These are phyloP conservation scores for Amanita pallidorosea DNA, from an alignment of 768 basidiomycete genomes.

Conservation along the genomic window DNA sequence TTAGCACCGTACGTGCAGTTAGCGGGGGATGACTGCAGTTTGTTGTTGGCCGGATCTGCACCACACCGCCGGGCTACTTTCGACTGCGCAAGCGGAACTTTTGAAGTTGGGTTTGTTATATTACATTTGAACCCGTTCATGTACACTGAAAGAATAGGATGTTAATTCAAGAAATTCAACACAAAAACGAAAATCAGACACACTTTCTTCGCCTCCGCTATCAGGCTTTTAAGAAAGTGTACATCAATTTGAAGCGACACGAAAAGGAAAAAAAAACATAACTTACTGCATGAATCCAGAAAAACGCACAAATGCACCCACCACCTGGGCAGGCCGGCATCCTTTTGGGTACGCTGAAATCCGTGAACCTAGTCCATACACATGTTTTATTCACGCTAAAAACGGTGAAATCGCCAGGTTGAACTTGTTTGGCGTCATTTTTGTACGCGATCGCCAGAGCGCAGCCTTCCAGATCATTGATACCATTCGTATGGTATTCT, in stretches of 20 bases:
- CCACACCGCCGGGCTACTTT: constrained; percentile 59
- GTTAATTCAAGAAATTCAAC: not conserved
- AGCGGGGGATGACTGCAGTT: constrained; percentile 29
- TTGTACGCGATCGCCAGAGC: constrained; percentile 73
- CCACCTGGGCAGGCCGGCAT: constrained; percentile 62
- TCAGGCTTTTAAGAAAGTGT: constrained; percentile 19
- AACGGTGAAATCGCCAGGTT: constrained; percentile 60
- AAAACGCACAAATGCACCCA: constrained; percentile 61
- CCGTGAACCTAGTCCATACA: constrained; percentile 61
- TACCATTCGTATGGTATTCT: constrained; percentile 45
- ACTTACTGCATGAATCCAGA: constrained; percentile 58
- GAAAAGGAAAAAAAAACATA: not conserved
- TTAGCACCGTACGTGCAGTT: constrained; percentile 73
- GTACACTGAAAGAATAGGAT: constrained; percentile 19
- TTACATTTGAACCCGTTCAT: constrained; percentile 71
- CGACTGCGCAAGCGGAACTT: constrained; percentile 39
- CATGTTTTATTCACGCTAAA: constrained; percentile 72
- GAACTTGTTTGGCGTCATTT: constrained; percentile 39
- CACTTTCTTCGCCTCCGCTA: constrained; percentile 53
- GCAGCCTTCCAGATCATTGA: constrained; percentile 49
- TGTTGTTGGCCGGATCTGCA: constrained; percentile 38
- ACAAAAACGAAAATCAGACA: not conserved
- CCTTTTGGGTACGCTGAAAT: constrained; percentile 52
- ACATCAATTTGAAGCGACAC: not conserved
- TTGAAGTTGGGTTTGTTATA: constrained; percentile 41